Evolutionary conservation across 805 yeast species (phyloP), one percentile per base, ranked within the genome.

Genomic region (Barnettozyma vustinii): DNA sequence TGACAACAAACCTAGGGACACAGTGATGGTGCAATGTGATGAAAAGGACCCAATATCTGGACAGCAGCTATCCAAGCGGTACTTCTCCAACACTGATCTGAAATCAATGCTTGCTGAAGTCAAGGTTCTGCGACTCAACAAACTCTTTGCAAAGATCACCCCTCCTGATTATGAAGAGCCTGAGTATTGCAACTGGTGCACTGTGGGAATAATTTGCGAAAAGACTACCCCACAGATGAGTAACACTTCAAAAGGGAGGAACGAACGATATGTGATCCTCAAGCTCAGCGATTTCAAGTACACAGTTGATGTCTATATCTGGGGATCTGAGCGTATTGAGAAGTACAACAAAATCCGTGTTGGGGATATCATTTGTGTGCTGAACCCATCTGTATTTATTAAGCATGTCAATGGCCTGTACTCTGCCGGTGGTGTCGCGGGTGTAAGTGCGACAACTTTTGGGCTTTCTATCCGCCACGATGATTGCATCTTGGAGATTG

Each of bases 101-200:
- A 60, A 65, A 1, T 40, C 52, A 5, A 57, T 75, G 3, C 55
- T 88, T 8, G 54, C 63, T 13, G 77, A 76, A 15, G 75, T 77
- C 51, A 80, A 82, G 54, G 61, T 83, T 1, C 64, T 87, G 42
- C 69, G 85, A 37, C 62, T 87, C 2, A 75, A 76, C 9, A 80
- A 81, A 54, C 62, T 85, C 2, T 73, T 79, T 55, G 84, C 88
- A 1, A 80, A 82, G 53, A 80, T 90, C 1, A 55, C 63, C 26
- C 84, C 94, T 2, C 94, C 96, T 0, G 70, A 77, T 19, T 90
- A 77, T 59, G 61, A 66, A 6, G 85, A 85, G 42, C 96, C 96
- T 0, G 66, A 68, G 32, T 83, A 83, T 57, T 66, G 84, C 3
- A 90, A 91, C 60, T 90, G 89, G 85, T 83, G 83, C n/a, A 75